Conservation (phyloP, 208 protist species). For the Strigomonas galati region DNA sequence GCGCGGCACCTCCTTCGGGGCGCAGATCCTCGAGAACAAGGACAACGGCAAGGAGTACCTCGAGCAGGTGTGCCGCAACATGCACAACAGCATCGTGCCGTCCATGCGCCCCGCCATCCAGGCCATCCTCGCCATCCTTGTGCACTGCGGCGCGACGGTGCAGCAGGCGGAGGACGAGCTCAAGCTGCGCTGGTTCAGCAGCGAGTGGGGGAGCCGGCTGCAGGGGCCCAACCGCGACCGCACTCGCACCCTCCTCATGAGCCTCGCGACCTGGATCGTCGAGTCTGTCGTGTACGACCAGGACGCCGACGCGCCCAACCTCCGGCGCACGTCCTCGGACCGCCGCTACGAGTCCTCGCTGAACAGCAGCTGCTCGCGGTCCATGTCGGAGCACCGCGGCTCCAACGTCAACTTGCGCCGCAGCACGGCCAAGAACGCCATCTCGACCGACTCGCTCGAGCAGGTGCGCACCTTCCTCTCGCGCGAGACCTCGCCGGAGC, state of each 20-base stretch:
- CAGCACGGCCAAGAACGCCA: constrained; percentile 45
- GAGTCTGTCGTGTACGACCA: constrained; percentile 43
- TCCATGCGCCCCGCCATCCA: constrained; percentile 82
- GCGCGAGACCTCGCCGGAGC: constrained; percentile 41
- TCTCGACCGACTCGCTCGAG: constrained; percentile 67
- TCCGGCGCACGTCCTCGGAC: not conserved
- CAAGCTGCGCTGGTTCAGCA: constrained; percentile 83
- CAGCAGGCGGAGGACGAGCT: constrained; percentile 79
- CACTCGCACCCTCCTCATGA: constrained; percentile 49
- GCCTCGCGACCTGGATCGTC: constrained; percentile 70
- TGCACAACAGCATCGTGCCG: constrained; percentile 62
- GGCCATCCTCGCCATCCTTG: constrained; percentile 77
- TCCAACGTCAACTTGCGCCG: constrained; percentile 45
- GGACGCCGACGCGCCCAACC: not conserved
- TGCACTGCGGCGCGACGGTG: constrained; percentile 60
- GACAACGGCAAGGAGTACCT: constrained; percentile 60
- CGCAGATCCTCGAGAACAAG: constrained; percentile 52
- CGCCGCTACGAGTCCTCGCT: constrained; percentile 21
- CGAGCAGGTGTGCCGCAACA: constrained; percentile 59
- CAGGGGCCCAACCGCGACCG: constrained; percentile 57
- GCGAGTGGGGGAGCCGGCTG: constrained; percentile 82
- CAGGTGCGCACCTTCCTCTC: constrained; percentile 64
- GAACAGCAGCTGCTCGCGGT: constrained; percentile 34
- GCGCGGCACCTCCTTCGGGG: constrained; percentile 22
- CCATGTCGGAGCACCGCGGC: constrained; percentile 53